Percentiles rank a stretch among this genome's conserved stretches.
These are phyloP conservation scores for Neurospora hispaniola DNA, from an alignment of 495 filamentous ascomycete genomes.

Conservation along the genomic window DNA sequence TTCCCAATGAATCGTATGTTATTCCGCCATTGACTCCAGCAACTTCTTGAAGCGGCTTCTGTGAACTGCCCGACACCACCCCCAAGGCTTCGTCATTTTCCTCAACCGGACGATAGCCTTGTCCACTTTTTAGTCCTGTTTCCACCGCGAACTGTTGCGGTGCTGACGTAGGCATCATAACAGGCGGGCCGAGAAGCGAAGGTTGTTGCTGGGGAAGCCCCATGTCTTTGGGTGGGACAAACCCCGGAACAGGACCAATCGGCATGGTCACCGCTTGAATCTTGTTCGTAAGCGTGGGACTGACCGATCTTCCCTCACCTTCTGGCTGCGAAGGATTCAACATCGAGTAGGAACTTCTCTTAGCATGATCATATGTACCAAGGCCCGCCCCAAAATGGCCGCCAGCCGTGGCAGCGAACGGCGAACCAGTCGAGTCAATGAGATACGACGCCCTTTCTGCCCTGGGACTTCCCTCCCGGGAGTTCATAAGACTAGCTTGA, in stretches of 20 bases:
- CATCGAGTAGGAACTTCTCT: neutral
- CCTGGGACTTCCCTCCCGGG: constrained; percentile 46
- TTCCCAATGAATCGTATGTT: neutral
- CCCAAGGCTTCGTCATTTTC: neutral
- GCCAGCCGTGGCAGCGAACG: neutral
- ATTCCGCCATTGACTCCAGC: neutral
- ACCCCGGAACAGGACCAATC: neutral
- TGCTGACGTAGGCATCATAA: neutral
- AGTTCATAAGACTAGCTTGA: constrained; percentile 56
- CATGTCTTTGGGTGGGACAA: neutral
- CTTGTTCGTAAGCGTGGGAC: neutral
- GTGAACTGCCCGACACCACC: neutral
- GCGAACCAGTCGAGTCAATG: neutral
- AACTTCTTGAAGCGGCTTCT: neutral
- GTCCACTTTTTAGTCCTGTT: neutral
- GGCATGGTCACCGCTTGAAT: neutral
- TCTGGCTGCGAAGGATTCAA: neutral
- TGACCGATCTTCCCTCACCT: neutral
- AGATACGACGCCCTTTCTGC: constrained; percentile 21
- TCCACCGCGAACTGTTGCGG: neutral
- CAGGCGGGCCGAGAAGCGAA: neutral
- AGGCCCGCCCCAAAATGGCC: neutral
- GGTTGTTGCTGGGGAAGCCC: neutral
- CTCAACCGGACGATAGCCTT: neutral
- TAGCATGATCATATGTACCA: neutral